Evolutionary conservation across 768 basidiomycete genomes (phyloP), one percentile per base, ranked within the genome.

Genomic region (Paxillus ammoniavirescens): DNA sequence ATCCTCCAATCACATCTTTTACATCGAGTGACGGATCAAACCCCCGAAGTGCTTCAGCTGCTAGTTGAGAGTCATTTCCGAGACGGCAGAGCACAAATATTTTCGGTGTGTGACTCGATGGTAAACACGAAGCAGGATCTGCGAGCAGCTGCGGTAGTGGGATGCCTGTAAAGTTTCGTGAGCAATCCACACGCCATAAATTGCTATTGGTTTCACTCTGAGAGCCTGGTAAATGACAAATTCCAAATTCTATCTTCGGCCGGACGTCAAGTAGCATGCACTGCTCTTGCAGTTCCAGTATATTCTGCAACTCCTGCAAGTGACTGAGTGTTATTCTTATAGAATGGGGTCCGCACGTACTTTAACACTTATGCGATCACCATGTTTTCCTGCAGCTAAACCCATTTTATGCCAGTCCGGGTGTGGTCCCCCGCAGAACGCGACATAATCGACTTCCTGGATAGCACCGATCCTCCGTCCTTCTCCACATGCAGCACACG

Each of bases 51-150:
- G 71, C 73, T 35, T 83, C 76, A 0, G 84, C 93, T 30, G 94
- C 96, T 17, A 91, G 80, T 67, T 93, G 91, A 1, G 93, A 96
- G 68, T 98, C 96, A 63, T 98, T 98, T 5, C 96, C 95, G 18
- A 93, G 75, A 30, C 92, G 80, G 70, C 95, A 98, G 26, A 97
- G 70, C 15, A 97, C 73, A 55, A 84, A 84, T 15, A 65, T 44
- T 8, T 74, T 67, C 9, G 59, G 65, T 17, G 55, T 49, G 26
- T 54, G 45, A 38, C 64, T 57, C 3, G 57, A 37, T 6, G 73
- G 62, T n/a, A 83, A 47, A 49, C 75, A 68, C 1, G 69, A 60
- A n/a, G 66, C 57, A 0, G 92, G 93, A 50, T 84, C 73, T 3
- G 81, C 78, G 1, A 88, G 73, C 3, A 95, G 73, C 40, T 80